phyloP scores from a whole-genome alignment of 2,329 filamentous ascomycete species.

The Fusarium sp. region DNA sequence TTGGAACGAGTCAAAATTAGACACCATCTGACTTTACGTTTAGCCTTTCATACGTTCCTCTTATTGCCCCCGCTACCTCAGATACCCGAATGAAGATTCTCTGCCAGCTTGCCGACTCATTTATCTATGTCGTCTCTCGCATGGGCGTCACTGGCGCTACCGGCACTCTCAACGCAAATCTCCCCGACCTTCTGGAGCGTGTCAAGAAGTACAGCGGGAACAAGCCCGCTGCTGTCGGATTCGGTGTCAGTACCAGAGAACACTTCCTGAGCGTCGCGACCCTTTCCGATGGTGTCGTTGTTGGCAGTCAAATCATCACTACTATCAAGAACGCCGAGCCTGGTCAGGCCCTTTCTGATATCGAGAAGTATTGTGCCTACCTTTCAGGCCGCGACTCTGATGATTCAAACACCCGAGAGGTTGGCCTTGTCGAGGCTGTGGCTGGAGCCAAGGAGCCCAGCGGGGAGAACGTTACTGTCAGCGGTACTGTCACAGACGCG shows the following conservation, averaged over 20 bases:
- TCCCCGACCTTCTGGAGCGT: slow-evolving; percentile 83
- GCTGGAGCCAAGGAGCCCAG: slow-evolving; percentile 60
- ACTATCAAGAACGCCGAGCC: slow-evolving; percentile 64
- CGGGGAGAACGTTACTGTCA: slow-evolving; percentile 62
- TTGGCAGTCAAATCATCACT: slow-evolving; percentile 94
- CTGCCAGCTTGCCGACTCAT: slow-evolving; percentile 96
- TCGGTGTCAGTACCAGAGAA: slow-evolving; percentile 94
- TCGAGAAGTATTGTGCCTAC: slow-evolving; percentile 87
- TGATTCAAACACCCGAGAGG: slow-evolving; percentile 66
- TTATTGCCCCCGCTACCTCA: slow-evolving; percentile 94
- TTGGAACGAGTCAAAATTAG: too few species aligned
- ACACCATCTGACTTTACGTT: neutral
- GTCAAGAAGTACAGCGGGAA: slow-evolving; percentile 95
- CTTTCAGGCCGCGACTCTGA: slow-evolving; percentile 63
- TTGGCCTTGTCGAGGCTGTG: slow-evolving; percentile 76
- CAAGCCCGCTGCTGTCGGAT: slow-evolving; percentile 91
- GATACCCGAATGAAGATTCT: slow-evolving; percentile 94
- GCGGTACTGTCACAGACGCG: slow-evolving; percentile 73
- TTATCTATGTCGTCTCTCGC: slow-evolving; percentile 97
- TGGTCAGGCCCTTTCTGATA: slow-evolving; percentile 67
- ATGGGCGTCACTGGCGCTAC: slow-evolving; percentile 96
- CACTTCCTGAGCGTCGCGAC: slow-evolving; percentile 89
- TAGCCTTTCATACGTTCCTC: slow-evolving; percentile 92
- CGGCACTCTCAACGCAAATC: slow-evolving; percentile 81
- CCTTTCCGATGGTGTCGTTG: slow-evolving; percentile 93